Base-by-base conservation (phyloP, 768 basidiomycete species). In the Hydnum rufescens region DNA sequence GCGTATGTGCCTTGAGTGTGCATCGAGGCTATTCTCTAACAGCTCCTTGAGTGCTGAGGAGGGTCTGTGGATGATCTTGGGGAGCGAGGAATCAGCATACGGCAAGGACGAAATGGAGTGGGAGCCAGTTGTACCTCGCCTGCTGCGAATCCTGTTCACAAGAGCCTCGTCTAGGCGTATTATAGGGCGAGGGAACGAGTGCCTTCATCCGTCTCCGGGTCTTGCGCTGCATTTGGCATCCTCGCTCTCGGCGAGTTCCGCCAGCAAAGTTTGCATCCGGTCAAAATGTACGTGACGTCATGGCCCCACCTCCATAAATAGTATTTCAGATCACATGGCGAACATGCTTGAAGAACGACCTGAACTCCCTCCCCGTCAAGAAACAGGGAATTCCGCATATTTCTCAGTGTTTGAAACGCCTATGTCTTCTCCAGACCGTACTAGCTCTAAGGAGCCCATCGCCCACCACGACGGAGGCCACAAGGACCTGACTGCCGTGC, bases 31-130 rank as follows among this genome's bases (percentile, higher is more conserved):
- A 59, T 99, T 97, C 66, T 99, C 95, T 13, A 99, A 68, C 0
- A 97, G 71, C 63, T 97, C 95, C 64, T 99, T 99, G 51, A 99
- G 71, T 2, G 93, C 93, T 55, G 92, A 96, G 3, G 87, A 78
- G 0, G 95, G 95, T 36, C 95, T 64, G 52, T 86, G 85, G 54
- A 88, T 86, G 60, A 88, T 81, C 83, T 87, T 25, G n/a, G 4
- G 22, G 30, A 13, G 13, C 23, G 23, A 32, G 3, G 26, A 26
- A 5, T 46, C 8, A 25, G 36, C 6, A 42, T 8, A 18, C 16
- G 3, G 5, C 4, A 4, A n/a, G 19, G 13, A 19, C 36, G 32
- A 46, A 29, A 4, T 26, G 22, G 4, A 26, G 19, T 32, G 3
- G 2, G 23, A 1, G 22, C 23, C 26, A 8, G 16, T 13, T 47